Conservation (phyloP, 345 rosid species). For the Boechera retrofracta region DNA sequence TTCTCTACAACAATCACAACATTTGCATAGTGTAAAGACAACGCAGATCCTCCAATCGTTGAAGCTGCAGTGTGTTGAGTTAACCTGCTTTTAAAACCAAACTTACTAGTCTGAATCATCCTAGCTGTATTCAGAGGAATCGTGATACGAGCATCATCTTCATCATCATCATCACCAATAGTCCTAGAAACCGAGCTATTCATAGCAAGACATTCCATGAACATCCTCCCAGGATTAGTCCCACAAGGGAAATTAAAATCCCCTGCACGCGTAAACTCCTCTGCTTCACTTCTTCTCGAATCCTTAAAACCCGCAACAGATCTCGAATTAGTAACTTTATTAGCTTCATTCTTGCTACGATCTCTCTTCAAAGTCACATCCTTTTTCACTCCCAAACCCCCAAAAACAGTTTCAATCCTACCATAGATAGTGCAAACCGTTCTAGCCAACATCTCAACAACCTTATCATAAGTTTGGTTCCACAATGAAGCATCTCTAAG, state of each 20-base stretch:
- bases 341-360: slow-evolving; percentile 54
- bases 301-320: slow-evolving; percentile 35
- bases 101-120: slow-evolving; percentile 41
- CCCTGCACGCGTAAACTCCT: slow-evolving; percentile 52
- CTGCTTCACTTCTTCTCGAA: slow-evolving; percentile 55
- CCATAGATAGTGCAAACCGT: slow-evolving; percentile 86
- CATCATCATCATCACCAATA: slow-evolving; percentile 48
- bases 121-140: slow-evolving; percentile 48
- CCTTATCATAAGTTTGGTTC: slow-evolving; percentile 90
- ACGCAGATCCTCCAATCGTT: slow-evolving; percentile 91
- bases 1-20: slow-evolving; percentile 88
- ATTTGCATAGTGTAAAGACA: slow-evolving; percentile 90
- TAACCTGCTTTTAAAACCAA: slow-evolving; percentile 63
- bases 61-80: slow-evolving; percentile 61
- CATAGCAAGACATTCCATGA: slow-evolving; percentile 83
- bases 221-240: slow-evolving; percentile 79
- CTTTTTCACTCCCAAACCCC: slow-evolving; percentile 52
- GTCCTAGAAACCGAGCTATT: slow-evolving; percentile 66
- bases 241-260: slow-evolving; percentile 82
- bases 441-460: slow-evolving; percentile 86
- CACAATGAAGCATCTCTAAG: slow-evolving; percentile 88
- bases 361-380: slow-evolving; percentile 51
- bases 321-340: slow-evolving; percentile 42
- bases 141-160: slow-evolving; percentile 48
- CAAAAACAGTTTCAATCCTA: slow-evolving; percentile 70